Evolutionary conservation across 2,329 filamentous ascomycete species (phyloP).

Genomic region (Penicillium janthinellum): DNA sequence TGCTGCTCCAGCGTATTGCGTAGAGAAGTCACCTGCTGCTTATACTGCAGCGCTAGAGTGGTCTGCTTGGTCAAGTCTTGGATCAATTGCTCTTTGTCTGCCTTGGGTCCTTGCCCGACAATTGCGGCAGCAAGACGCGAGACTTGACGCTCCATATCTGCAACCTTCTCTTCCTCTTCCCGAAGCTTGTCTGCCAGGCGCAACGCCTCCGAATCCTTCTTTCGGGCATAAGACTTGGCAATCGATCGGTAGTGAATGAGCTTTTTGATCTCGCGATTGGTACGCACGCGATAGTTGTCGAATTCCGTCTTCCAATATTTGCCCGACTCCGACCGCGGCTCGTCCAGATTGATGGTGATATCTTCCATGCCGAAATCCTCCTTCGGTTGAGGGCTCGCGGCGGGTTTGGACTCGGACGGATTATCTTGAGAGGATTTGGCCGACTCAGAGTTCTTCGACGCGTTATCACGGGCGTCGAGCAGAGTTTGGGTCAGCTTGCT

Average conservation of each 20-base stretch:
- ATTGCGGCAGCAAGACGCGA: slow-evolving; percentile 46
- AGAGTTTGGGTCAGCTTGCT: slow-evolving; percentile 46
- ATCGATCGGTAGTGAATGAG: slow-evolving; percentile 61
- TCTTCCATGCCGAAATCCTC: slow-evolving; percentile 45
- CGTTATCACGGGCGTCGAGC: slow-evolving; percentile 43
- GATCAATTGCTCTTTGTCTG: slow-evolving; percentile 45
- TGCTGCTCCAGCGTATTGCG: slow-evolving; percentile 43
- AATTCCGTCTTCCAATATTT: slow-evolving; percentile 65
- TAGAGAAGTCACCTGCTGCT: slow-evolving; percentile 43
- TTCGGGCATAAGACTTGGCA: slow-evolving; percentile 61
- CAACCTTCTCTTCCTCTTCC: slow-evolving; percentile 51
- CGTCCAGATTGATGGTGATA: slow-evolving; percentile 53
- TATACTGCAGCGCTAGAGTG: slow-evolving; percentile 47
- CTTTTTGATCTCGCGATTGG: slow-evolving; percentile 62
- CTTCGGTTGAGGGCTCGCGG: slow-evolving; percentile 21
- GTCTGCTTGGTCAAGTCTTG: slow-evolving; percentile 48
- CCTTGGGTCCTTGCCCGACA: slow-evolving; percentile 33
- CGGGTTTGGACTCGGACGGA: slow-evolving; percentile 17
- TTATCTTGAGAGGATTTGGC: slow-evolving; percentile 13
- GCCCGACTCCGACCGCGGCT: slow-evolving; percentile 60
- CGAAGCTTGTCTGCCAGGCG: slow-evolving; percentile 56
- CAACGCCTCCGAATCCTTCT: slow-evolving; percentile 59
- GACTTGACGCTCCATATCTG: slow-evolving; percentile 48
- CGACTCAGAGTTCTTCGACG: slow-evolving; percentile 29
- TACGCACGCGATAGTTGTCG: slow-evolving; percentile 59